A percentile compares a stretch with the other conserved stretches of the same genome.
phyloP scores from a whole-genome alignment of 495 filamentous ascomycete genomes.

The Durotheca rogersii region DNA sequence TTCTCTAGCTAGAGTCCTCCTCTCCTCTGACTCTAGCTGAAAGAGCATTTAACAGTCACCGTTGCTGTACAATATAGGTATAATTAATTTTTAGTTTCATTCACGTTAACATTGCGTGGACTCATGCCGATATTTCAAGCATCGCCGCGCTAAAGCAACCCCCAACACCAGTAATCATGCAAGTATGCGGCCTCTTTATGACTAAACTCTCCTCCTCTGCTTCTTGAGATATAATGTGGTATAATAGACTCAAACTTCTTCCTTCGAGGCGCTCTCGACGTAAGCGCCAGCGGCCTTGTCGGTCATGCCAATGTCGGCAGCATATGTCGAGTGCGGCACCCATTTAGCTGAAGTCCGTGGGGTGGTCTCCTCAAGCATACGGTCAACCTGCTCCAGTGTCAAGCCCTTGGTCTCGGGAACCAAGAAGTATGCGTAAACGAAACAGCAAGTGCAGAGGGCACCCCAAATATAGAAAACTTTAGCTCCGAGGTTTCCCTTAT shows the following conservation, averaged over 20 bases:
- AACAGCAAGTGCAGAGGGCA: constrained; percentile 61
- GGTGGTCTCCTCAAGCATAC: constrained; percentile 82
- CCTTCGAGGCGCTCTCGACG: constrained; percentile 14
- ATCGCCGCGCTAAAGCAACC: neutral
- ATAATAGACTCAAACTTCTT: constrained; percentile 16
- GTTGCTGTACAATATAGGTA: neutral
- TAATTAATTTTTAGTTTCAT: neutral
- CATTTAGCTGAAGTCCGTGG: constrained; percentile 70
- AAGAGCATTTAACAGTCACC: neutral
- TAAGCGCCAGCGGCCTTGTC: constrained; percentile 15
- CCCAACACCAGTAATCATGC: constrained; percentile 4
- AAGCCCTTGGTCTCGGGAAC: constrained; percentile 86
- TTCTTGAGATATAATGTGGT: neutral
- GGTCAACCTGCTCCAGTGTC: constrained; percentile 84
- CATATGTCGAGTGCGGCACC: constrained; percentile 70
- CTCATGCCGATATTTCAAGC: neutral
- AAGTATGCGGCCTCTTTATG: neutral
- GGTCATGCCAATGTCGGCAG: constrained; percentile 52
- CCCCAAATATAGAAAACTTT: constrained; percentile 84
- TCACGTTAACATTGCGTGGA: neutral
- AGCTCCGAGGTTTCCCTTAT: constrained; percentile 64
- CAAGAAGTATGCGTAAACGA: constrained; percentile 76
- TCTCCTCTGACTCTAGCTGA: neutral
- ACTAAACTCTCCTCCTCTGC: no score
- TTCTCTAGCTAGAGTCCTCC: neutral